Base-by-base conservation (phyloP, 441 rosid genomes). In the Bruguiera hainesii region DNA sequence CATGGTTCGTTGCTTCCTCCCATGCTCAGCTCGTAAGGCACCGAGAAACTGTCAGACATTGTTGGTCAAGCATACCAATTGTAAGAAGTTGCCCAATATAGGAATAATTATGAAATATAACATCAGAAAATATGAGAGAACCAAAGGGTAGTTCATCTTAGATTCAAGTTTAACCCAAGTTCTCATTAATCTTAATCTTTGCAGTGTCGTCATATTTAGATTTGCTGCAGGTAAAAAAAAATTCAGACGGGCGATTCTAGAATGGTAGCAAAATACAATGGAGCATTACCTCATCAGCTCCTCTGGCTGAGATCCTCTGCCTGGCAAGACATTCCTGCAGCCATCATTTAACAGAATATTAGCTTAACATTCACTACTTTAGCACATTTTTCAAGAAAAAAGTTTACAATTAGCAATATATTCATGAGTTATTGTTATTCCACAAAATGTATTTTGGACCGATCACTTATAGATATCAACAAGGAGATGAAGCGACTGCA, bases 21-120 rank as follows among this genome's bases (percentile, higher is more conserved):
- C 91, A 87, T 88, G 89, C 97, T 94, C 76, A 88, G 81, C 11
- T 91, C 96, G 65, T 80, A 91, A 4, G 97, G 98, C 80, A 89
- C 97, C 0, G 96, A 88, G 73, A 94, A 94, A 75, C 98, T 91
- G 89, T 65, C 23, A 28, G 37, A 3, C 31, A 58, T 39, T 68
- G 61, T 60, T 1, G 49, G 68, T 62, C 20, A 21, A 64, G 29
- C n/a, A 57, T 64, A 13, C 25, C 23, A 1, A 50, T 53, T 52
- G 6, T 28, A 70, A 42, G 49, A 39, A 25, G 50, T 15, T 28
- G n/a, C 56, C 29, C 4, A 5, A 20, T 21, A n/a, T 10, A 13
- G 29, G 58, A 21, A 37, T 25, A 26, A 28, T 6, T 6, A 13
- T 29, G 15, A 37, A 63, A 20, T 7, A 25, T 18, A 5, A 16